phyloP scores from a whole-genome alignment of 768 basidiomycete species.

The Austroboletus festivus region DNA sequence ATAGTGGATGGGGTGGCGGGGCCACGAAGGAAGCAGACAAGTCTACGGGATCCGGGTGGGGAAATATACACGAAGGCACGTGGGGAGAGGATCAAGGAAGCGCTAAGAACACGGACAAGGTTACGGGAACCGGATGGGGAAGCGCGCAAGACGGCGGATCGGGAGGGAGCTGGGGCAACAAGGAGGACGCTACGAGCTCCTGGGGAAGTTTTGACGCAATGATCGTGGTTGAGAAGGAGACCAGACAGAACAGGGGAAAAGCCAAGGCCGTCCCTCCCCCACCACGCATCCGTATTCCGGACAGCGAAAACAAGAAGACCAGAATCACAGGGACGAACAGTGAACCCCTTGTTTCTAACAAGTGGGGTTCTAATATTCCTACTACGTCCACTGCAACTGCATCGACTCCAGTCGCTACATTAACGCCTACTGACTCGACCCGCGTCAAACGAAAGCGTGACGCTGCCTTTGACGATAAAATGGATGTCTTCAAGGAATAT shows the following conservation, averaged over 20 bases:
- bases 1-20: neutral
- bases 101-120: neutral
- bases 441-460: constrained; percentile 28
- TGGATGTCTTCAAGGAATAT: constrained; percentile 28
- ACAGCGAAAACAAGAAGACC: constrained; percentile 8
- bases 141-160: neutral
- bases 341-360: constrained; percentile 16
- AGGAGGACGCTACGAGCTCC: constrained; percentile 1
- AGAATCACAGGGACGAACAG: constrained; percentile 26
- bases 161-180: neutral
- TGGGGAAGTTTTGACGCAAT: constrained; percentile 9
- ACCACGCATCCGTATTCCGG: constrained; percentile 26
- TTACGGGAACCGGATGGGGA: neutral
- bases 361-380: constrained; percentile 8
- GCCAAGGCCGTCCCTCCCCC: constrained; percentile 17
- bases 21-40: neutral
- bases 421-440: constrained; percentile 17
- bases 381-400: constrained; percentile 6
- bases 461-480: constrained; percentile 17
- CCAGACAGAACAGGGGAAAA: constrained; percentile 7
- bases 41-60: constrained; percentile 7
- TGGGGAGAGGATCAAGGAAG: constrained; percentile 8
- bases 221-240: neutral
- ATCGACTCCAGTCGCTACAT: constrained; percentile 10
- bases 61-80: neutral